Percentiles rank a stretch among this genome's conserved stretches.
These are phyloP conservation scores for Saccharomyces hybrid DNA, from an alignment of 1,139 yeast species.

Conservation along the genomic window DNA sequence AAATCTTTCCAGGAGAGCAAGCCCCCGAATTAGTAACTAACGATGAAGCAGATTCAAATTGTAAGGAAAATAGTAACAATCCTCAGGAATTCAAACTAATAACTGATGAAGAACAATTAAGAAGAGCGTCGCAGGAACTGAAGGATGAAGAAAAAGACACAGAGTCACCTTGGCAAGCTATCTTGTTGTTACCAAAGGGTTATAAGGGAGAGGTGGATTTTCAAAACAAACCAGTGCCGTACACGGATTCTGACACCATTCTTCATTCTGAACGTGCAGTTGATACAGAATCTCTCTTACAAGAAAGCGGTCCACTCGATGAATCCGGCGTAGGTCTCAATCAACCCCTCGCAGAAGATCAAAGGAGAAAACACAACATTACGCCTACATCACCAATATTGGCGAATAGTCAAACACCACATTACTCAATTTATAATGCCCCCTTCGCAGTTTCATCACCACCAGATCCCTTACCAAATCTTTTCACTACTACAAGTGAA, in stretches of 20 bases:
- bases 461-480: conserved; percentile 4
- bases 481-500: conserved; percentile 18
- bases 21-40: background rate
- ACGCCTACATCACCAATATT: conserved; percentile 4
- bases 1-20: background rate
- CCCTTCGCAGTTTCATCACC: background rate
- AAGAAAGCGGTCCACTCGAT: conserved; percentile 7
- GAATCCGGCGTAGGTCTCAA: conserved; percentile 18
- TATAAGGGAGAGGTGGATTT: conserved; percentile 14
- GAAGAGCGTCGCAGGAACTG: conserved; percentile 15
- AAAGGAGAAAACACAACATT: conserved; percentile 3
- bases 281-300: background rate
- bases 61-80: background rate
- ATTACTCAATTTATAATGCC: background rate
- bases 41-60: background rate
- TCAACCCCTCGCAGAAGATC: conserved; percentile 9
- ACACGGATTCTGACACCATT: conserved; percentile 2
- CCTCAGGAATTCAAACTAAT: conserved; percentile 15
- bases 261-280: background rate
- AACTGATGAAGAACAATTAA: conserved; percentile 20
- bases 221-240: conserved; percentile 1
- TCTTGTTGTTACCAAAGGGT: conserved; percentile 24
- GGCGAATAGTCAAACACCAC: background rate
- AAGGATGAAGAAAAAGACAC: conserved; percentile 12
- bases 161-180: conserved; percentile 22